Evolutionary conservation across 2,329 filamentous ascomycete genomes (phyloP).

Genomic region (Pseudocercospora macadamiae): DNA sequence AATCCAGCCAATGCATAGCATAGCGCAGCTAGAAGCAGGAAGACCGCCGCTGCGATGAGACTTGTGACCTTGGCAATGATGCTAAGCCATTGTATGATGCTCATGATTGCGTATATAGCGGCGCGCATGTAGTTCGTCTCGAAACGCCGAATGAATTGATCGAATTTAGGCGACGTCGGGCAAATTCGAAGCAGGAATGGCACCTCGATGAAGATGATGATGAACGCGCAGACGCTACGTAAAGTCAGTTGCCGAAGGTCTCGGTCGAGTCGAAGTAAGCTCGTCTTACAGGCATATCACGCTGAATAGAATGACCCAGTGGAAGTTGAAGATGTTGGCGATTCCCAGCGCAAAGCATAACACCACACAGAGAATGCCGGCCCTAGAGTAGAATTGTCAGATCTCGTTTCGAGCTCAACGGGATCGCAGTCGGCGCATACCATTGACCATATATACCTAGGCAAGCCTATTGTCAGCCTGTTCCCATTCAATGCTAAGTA

Average conservation of each 20-base stretch:
- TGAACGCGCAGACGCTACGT: conserved; percentile 50
- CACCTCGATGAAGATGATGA: conserved; percentile 66
- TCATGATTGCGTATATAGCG: conserved; percentile 80
- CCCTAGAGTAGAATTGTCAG: conserved; percentile 41
- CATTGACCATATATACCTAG: conserved; percentile 71
- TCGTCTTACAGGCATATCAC: conserved; percentile 54
- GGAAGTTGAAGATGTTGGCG: conserved; percentile 67
- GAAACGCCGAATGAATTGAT: conserved; percentile 85
- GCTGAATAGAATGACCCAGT: conserved; percentile 63
- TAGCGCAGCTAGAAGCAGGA: conserved; percentile 73
- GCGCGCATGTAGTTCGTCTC: conserved; percentile 98
- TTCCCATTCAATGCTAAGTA: background rate
- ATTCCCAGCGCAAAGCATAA: conserved; percentile 70
- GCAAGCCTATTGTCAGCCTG: conserved; percentile 12
- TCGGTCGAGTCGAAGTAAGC: background rate
- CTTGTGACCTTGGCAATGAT: conserved; percentile 66
- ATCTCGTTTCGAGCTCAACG: too few relatives aligned
- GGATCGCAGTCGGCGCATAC: conserved; percentile 45
- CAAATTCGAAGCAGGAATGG: conserved; percentile 96
- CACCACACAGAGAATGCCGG: conserved; percentile 63
- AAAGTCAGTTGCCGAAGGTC: background rate
- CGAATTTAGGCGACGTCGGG: conserved; percentile 88
- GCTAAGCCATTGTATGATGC: conserved; percentile 81
- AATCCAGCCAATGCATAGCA: conserved; percentile 82
- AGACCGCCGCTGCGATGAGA: conserved; percentile 82